phyloP scores from a whole-genome alignment of 441 rosid species.

The Populus hybrid region DNA sequence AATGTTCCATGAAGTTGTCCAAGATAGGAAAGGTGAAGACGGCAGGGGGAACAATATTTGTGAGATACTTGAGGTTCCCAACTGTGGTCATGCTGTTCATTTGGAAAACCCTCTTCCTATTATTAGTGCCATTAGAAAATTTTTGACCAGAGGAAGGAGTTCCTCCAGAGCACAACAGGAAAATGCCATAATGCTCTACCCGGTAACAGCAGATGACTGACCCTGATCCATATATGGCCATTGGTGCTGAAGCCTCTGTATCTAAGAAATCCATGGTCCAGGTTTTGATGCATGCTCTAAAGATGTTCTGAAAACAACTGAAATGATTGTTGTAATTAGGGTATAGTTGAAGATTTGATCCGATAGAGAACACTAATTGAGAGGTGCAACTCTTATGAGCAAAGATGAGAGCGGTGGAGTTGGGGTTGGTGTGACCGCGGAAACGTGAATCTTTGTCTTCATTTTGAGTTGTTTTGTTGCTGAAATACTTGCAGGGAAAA shows the following conservation, averaged over 20 bases:
- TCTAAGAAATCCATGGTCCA: neutral
- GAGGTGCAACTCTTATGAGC: neutral
- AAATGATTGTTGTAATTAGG: neutral
- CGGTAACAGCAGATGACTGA: neutral
- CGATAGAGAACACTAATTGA: neutral
- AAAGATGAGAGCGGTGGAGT: neutral
- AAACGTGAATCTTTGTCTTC: neutral
- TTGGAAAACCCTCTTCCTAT: conserved; percentile 72
- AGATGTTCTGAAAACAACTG: neutral
- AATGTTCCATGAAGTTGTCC: conserved; percentile 41
- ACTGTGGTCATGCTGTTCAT: conserved; percentile 81
- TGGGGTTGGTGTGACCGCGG: neutral
- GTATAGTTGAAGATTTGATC: neutral
- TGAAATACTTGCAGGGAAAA: no score
- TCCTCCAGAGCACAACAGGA: neutral
- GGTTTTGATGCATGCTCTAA: neutral
- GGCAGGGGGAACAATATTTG: conserved; percentile 9
- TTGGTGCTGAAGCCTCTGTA: neutral
- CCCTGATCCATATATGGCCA: neutral
- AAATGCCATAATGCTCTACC: no score
- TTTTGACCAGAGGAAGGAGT: conserved; percentile 33
- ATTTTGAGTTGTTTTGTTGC: no score
- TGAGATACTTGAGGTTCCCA: conserved; percentile 53
- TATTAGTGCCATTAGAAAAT: conserved; percentile 51
- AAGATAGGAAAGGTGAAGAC: conserved; percentile 22